These are phyloP conservation scores for Rhinocladiella similis DNA, from an alignment of 2,329 filamentous ascomycete genomes.

Conservation along the genomic window DNA sequence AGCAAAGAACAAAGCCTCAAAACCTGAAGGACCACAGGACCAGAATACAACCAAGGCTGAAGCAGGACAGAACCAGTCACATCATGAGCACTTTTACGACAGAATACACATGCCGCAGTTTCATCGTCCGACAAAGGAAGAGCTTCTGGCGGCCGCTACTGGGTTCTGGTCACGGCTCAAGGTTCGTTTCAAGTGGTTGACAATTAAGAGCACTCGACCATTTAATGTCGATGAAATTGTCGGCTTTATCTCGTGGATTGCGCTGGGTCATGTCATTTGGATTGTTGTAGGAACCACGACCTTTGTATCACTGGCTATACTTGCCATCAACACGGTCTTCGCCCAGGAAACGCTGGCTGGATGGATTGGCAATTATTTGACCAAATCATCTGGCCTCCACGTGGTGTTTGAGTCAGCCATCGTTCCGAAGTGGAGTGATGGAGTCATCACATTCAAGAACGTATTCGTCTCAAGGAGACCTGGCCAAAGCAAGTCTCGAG, in stretches of 20 bases:
- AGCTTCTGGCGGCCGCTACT: conserved; percentile 84
- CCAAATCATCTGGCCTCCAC: conserved; percentile 86
- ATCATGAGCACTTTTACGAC: conserved; percentile 54
- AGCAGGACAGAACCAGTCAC: conserved; percentile 14
- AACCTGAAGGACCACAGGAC: conserved; percentile 18
- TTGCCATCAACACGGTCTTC: conserved; percentile 92
- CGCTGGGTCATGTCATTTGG: conserved; percentile 92
- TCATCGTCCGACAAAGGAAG: conserved; percentile 87
- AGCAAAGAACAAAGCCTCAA: conserved; percentile 20
- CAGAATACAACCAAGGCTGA: conserved; percentile 27
- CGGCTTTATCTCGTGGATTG: conserved; percentile 91
- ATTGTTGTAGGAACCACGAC: conserved; percentile 95
- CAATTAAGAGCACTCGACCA: conserved; percentile 87
- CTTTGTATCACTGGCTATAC: conserved; percentile 88
- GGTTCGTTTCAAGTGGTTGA: conserved; percentile 96
- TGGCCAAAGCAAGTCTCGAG: conserved; percentile 72
- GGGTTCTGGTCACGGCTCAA: conserved; percentile 89
- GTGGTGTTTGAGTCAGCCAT: conserved; percentile 98
- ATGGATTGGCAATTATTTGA: conserved; percentile 94
- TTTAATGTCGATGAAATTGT: conserved; percentile 97
- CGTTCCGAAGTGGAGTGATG: conserved; percentile 91
- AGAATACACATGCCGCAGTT: conserved; percentile 71
- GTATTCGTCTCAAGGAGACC: conserved; percentile 93
- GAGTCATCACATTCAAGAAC: conserved; percentile 94
- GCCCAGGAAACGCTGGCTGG: conserved; percentile 93